Evolutionary conservation across 148 eudicot genomes (phyloP).

Genomic region (Bassia scoparia): DNA sequence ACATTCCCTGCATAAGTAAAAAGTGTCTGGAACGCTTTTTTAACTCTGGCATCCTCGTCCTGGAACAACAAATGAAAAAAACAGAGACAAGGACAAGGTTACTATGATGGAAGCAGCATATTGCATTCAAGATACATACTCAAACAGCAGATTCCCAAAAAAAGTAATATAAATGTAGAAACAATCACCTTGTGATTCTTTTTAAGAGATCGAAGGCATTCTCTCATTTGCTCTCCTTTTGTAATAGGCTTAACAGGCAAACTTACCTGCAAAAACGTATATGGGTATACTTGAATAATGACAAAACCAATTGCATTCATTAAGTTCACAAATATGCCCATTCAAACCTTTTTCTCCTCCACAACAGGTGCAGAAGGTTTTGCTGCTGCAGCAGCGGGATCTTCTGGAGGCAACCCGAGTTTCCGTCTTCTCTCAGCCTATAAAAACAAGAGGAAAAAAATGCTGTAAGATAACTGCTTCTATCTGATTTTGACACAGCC

Average conservation of each 20-base stretch:
- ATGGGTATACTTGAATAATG: constrained; percentile 11
- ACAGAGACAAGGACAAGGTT: not conserved
- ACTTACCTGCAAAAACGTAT: constrained; percentile 44
- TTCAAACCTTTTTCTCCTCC: constrained; percentile 79
- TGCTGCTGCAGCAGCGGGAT: constrained; percentile 57
- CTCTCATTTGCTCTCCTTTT: constrained; percentile 95
- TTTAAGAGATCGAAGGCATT: constrained; percentile 82
- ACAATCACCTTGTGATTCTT: constrained; percentile 72
- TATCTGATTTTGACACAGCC: not conserved
- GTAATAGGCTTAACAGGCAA: constrained; percentile 89
- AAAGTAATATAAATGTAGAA: not conserved
- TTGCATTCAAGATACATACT: not conserved
- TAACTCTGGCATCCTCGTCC: constrained; percentile 92
- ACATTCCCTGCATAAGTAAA: constrained; percentile 80
- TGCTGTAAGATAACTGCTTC: not conserved
- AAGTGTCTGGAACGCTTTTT: constrained; percentile 89
- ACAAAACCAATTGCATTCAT: not conserved
- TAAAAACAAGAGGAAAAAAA: constrained; percentile 9
- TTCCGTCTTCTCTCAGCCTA: constrained; percentile 98
- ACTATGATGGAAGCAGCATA: not conserved
- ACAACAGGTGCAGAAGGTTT: constrained; percentile 74
- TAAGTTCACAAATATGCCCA: not conserved
- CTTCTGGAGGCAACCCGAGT: constrained; percentile 90
- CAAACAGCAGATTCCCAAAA: not conserved
- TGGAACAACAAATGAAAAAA: constrained; percentile 28